Evolutionary conservation across 2,329 filamentous ascomycete species (phyloP).

Genomic region (Aspergillus sp.): DNA sequence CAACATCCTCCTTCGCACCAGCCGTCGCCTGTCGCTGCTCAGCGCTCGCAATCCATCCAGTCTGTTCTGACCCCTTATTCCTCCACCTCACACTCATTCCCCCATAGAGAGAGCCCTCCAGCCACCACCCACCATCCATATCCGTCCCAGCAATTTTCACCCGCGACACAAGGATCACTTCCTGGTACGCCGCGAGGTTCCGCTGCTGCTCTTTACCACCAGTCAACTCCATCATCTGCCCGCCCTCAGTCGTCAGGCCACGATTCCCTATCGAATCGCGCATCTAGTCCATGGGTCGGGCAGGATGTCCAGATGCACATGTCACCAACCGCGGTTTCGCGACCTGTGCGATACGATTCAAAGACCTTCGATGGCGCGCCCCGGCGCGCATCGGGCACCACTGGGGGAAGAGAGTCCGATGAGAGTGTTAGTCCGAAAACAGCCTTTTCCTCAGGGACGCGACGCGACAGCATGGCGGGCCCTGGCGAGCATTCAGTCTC

Average conservation of each 20-base stretch:
- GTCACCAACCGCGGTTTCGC: slow-evolving; percentile 31
- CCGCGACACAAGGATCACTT: slow-evolving; percentile 43
- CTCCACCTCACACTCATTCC: slow-evolving; percentile 33
- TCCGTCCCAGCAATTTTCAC: slow-evolving; percentile 36
- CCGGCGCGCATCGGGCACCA: slow-evolving; percentile 48
- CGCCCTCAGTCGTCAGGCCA: slow-evolving; percentile 41
- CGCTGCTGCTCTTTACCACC: slow-evolving; percentile 36
- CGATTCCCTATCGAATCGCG: slow-evolving; percentile 32
- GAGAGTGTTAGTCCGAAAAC: slow-evolving; percentile 80
- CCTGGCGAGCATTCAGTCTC: slow-evolving; percentile 26
- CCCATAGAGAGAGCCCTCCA: slow-evolving; percentile 37
- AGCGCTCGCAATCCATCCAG: slow-evolving; percentile 41
- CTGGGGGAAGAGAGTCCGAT: slow-evolving; percentile 68
- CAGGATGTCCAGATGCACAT: slow-evolving; percentile 30
- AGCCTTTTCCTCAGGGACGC: slow-evolving; percentile 28
- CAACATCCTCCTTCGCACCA: slow-evolving; percentile 28
- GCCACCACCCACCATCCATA: slow-evolving; percentile 30
- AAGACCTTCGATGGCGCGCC: slow-evolving; percentile 29
- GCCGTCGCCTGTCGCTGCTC: slow-evolving; percentile 39
- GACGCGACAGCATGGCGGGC: slow-evolving; percentile 28
- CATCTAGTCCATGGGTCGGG: slow-evolving; percentile 34
- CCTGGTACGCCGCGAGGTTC: slow-evolving; percentile 52
- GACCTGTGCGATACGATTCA: slow-evolving; percentile 44
- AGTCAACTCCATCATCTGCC: slow-evolving; percentile 37
- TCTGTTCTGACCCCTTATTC: slow-evolving; percentile 38